These are phyloP conservation scores for Yarrowia sp. DNA, from an alignment of 805 yeast species.

Conservation along the genomic window DNA sequence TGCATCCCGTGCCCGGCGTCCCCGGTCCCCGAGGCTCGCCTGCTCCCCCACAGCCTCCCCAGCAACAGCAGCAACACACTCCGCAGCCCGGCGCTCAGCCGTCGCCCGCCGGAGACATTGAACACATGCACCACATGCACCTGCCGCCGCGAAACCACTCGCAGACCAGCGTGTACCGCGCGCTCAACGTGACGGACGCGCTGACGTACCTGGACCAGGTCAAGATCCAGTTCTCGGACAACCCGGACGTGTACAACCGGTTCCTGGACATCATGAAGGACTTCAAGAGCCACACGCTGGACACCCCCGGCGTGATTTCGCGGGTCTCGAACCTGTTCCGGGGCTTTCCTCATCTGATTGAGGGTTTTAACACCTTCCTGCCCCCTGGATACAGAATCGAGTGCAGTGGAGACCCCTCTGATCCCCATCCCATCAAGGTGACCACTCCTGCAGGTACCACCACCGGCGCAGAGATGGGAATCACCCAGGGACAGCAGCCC, in stretches of 20 bases:
- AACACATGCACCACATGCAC: conserved; percentile 37
- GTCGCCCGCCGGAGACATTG: conserved; percentile 18
- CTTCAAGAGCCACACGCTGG: conserved; percentile 87
- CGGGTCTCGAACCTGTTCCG: conserved; percentile 88
- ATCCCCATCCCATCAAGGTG: conserved; percentile 90
- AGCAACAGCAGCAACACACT: conserved; percentile 26
- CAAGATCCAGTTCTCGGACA: conserved; percentile 85
- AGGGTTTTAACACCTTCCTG: conserved; percentile 95
- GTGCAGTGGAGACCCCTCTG: conserved; percentile 86
- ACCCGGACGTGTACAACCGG: conserved; percentile 95
- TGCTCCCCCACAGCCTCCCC: conserved; percentile 34
- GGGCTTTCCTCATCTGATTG: conserved; percentile 90
- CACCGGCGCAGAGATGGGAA: conserved; percentile 53
- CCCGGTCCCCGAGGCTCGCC: conserved; percentile 37
- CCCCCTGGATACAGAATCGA: conserved; percentile 96
- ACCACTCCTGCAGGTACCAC: conserved; percentile 95
- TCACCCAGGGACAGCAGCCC: conserved; percentile 44
- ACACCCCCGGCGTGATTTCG: conserved; percentile 98
- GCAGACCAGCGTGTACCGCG: conserved; percentile 53
- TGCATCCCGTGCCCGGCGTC: not conserved
- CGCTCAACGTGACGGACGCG: conserved; percentile 95
- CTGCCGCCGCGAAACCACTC: conserved; percentile 42
- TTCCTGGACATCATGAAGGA: conserved; percentile 98
- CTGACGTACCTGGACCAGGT: conserved; percentile 94
- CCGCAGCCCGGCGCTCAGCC: conserved; percentile 21